phyloP scores from a whole-genome alignment of 2,329 filamentous ascomycete species.

The Pestalotiopsis sp. region DNA sequence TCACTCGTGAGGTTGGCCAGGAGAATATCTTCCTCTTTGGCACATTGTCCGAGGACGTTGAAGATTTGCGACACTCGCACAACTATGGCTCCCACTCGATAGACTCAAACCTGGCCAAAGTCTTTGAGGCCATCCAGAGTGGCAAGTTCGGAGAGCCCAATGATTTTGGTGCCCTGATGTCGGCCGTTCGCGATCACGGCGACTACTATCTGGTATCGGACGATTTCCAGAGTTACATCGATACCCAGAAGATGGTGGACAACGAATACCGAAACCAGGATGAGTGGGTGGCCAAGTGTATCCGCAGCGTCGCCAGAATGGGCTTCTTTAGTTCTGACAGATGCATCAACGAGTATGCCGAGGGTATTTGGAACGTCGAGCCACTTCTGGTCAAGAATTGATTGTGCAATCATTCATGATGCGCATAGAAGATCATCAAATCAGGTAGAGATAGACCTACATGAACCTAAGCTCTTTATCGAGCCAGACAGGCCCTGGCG shows the following conservation, averaged over 20 bases:
- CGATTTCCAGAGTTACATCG: slow-evolving; percentile 93
- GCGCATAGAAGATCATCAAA: neutral
- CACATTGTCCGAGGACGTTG: slow-evolving; percentile 92
- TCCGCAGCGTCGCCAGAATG: slow-evolving; percentile 88
- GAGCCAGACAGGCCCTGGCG: neutral
- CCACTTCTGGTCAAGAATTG: slow-evolving; percentile 59
- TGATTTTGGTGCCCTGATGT: slow-evolving; percentile 81
- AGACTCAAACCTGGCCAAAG: slow-evolving; percentile 75
- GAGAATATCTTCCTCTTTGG: slow-evolving; percentile 99
- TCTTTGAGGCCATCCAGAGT: slow-evolving; percentile 81
- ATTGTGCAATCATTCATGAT: neutral
- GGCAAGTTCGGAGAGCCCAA: slow-evolving; percentile 79
- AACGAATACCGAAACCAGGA: slow-evolving; percentile 91
- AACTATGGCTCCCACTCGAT: slow-evolving; percentile 80
- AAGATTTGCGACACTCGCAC: slow-evolving; percentile 90
- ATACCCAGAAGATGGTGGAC: slow-evolving; percentile 89
- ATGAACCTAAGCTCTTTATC: neutral
- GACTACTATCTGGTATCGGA: slow-evolving; percentile 98
- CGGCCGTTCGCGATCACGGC: slow-evolving; percentile 86
- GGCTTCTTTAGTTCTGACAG: slow-evolving; percentile 96
- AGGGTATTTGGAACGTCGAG: slow-evolving; percentile 96
- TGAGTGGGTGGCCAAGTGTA: slow-evolving; percentile 89
- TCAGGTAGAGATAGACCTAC: neutral
- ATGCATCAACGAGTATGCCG: slow-evolving; percentile 96
- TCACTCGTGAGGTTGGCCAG: slow-evolving; percentile 94